phyloP scores from a whole-genome alignment of 2,329 filamentous ascomycete species.

The Fusarium tjaetaba region DNA sequence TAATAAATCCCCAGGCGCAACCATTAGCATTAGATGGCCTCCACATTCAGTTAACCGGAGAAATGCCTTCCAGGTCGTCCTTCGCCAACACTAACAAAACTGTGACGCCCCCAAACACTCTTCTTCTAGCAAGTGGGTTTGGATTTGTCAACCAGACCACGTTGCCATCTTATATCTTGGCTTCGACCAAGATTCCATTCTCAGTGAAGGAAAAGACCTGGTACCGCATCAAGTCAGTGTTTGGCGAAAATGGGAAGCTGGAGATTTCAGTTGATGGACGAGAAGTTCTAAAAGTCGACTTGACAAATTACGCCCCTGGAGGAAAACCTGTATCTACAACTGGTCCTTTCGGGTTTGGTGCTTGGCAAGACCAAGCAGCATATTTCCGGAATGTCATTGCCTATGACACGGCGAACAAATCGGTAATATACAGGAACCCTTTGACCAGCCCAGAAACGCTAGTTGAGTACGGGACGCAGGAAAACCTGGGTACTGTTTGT shows the following conservation, averaged over 20 bases:
- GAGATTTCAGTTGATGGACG: neutral
- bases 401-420: neutral
- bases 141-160: slow-evolving; percentile 13
- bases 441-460: neutral
- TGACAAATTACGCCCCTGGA: neutral
- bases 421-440: neutral
- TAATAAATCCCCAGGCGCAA: neutral
- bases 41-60: neutral
- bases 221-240: neutral
- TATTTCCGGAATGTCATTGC: slow-evolving; percentile 5
- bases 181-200: neutral
- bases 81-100: slow-evolving; percentile 6
- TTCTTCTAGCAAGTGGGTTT: neutral
- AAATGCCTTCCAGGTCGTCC: neutral
- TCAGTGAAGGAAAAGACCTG: slow-evolving; percentile 1
- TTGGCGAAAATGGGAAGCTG: neutral
- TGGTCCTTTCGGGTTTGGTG: slow-evolving; percentile 4
- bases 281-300: neutral
- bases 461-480: neutral
- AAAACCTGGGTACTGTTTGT: neutral
- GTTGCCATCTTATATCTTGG: slow-evolving; percentile 1
- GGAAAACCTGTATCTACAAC: neutral
- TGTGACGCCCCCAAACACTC: neutral
- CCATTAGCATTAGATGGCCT: neutral
- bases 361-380: slow-evolving; percentile 5